Base-by-base conservation (phyloP, 768 basidiomycete species). In the Xerocomus spinulosus region DNA sequence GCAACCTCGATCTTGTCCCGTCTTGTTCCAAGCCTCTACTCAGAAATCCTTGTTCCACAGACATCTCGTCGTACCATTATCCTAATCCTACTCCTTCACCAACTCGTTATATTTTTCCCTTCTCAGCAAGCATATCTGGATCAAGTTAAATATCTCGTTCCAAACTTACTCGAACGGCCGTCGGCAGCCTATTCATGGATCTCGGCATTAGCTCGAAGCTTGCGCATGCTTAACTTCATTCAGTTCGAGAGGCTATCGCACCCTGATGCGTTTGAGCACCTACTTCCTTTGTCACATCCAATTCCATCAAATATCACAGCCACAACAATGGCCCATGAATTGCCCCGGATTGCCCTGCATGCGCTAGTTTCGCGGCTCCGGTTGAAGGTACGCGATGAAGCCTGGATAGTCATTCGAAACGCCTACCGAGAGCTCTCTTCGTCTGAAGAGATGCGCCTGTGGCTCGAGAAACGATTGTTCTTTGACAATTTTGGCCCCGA, bases 371-470 rank as follows among this genome's bases (percentile, higher is more conserved):
- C 76, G 18, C 64, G 65, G 4, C 58, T 87, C 29, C 75, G 80
- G 14, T 59, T 49, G 3, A 81, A 78, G 62, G 72, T 72, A 6
- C 73, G 81, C 26, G 70, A 72, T 17, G 76, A 68, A n/a, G 67
- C 79, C 2, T 88, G 86, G 86, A 58, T 41, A 0, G 64, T 85
- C 14, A 55, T 88, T 36, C 78, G 83, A 25, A 69, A 74, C 18
- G 78, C 79, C 0, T 87, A 88, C 61, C 72, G 83, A 37, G 86
- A 87, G 56, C 46, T 87, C 15, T 61, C 67, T 20, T 63, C 66
- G 1, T 58, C 67, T 7, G 61, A 65, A 26, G 68, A 70, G 26
- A 75, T 74, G 8, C 68, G 65, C 35, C 45, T 44, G 9, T 84
- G 82, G 82, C 60, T 83, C 34, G 56, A 60, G 5, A 71, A 70